Percentiles rank a stretch among this genome's conserved stretches.
Evolutionary conservation across 192 early-diverging fungal species (phyloP).

Genomic region (Coemansia sp.): DNA sequence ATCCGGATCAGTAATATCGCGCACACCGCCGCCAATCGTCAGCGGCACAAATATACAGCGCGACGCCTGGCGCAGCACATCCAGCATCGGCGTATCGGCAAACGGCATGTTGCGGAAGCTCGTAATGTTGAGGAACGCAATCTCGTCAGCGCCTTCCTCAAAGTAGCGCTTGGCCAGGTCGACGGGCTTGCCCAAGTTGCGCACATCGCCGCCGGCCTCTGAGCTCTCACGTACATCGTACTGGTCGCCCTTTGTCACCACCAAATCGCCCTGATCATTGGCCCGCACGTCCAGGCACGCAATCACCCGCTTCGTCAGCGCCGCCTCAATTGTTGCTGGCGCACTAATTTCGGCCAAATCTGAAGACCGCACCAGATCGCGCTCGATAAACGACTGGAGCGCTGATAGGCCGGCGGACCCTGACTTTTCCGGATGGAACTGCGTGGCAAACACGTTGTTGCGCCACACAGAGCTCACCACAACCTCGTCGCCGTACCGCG

Average conservation of each 20-base stretch:
- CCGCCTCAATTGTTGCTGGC: constrained; percentile 44
- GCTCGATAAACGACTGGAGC: constrained; percentile 76
- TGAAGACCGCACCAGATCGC: constrained; percentile 31
- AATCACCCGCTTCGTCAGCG: constrained; percentile 86
- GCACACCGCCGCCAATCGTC: constrained; percentile 98
- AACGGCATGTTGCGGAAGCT: constrained; percentile 92
- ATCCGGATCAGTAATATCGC: constrained; percentile 86
- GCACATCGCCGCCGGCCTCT: constrained; percentile 63
- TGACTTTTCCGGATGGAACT: constrained; percentile 99
- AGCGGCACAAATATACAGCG: constrained; percentile 97
- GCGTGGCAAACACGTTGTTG: constrained; percentile 92
- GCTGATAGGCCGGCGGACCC: constrained; percentile 84
- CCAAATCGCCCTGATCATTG: constrained; percentile 95
- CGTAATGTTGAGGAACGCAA: constrained; percentile 98
- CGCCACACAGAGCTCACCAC: constrained; percentile 82
- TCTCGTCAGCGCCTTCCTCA: constrained; percentile 95
- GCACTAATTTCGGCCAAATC: neutral
- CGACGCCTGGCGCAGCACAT: constrained; percentile 83
- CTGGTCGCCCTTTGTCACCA: constrained; percentile 99
- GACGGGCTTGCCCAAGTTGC: constrained; percentile 97
- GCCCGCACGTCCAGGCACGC: constrained; percentile 96
- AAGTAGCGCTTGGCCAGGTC: constrained; percentile 90
- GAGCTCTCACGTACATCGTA: constrained; percentile 90
- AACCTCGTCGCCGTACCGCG: constrained; percentile 84
- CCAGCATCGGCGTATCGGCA: constrained; percentile 91